phyloP scores from a whole-genome alignment of 2,329 filamentous ascomycete species.

The Exophiala aquamarina region DNA sequence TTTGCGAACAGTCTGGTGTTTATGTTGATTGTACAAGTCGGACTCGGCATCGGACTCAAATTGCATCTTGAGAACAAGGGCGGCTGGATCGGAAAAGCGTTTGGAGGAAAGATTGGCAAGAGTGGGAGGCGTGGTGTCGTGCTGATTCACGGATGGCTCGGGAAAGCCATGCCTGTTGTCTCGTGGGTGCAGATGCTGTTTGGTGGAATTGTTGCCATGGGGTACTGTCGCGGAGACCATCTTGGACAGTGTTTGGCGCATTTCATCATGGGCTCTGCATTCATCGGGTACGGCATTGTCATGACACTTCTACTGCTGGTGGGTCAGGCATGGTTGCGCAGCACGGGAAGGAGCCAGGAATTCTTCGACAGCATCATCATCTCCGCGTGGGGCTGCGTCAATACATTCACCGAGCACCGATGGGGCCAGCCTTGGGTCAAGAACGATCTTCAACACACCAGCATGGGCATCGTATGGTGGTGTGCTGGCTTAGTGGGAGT shows the following conservation, averaged over 20 bases:
- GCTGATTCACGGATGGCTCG: slow-evolving; percentile 73
- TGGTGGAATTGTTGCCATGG: slow-evolving; percentile 86
- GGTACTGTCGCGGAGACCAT: slow-evolving; percentile 91
- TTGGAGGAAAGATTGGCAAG: slow-evolving; percentile 26
- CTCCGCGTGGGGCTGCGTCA: slow-evolving; percentile 92
- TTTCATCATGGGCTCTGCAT: slow-evolving; percentile 98
- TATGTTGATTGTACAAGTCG: slow-evolving; percentile 72
- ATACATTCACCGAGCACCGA: slow-evolving; percentile 95
- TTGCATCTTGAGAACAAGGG: slow-evolving; percentile 72
- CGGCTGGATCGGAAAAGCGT: slow-evolving; percentile 74
- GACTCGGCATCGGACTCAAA: slow-evolving; percentile 81
- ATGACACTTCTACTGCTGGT: slow-evolving; percentile 83
- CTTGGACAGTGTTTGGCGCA: slow-evolving; percentile 90
- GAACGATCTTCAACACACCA: slow-evolving; percentile 96
- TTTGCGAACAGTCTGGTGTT: slow-evolving; percentile 82
- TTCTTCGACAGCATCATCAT: slow-evolving; percentile 95
- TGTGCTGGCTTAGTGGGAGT: slow-evolving; percentile 85
- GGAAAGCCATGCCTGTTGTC: slow-evolving; percentile 82
- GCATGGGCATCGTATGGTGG: slow-evolving; percentile 99
- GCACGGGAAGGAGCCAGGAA: slow-evolving; percentile 84
- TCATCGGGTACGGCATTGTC: slow-evolving; percentile 89
- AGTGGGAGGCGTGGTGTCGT: slow-evolving; percentile 65
- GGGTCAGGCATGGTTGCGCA: slow-evolving; percentile 81
- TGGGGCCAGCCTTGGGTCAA: slow-evolving; percentile 88
- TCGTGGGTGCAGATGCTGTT: slow-evolving; percentile 95